phyloP scores from a whole-genome alignment of 352 stramenopile genomes.

The Phytophthora palmivora region DNA sequence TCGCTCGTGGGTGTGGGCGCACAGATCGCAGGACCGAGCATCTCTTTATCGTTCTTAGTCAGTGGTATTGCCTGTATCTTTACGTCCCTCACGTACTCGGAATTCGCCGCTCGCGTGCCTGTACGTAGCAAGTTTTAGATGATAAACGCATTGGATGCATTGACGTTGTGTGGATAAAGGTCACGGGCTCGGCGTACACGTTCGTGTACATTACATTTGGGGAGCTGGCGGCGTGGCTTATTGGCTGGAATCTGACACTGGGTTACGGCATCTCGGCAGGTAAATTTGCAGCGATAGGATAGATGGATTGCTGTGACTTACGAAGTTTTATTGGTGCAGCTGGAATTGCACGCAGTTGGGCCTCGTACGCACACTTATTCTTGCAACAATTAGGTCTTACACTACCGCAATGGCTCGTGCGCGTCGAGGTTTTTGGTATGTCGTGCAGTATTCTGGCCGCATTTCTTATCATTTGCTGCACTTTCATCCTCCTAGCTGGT shows the following conservation, averaged over 20 bases:
- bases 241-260: slow-evolving; percentile 94
- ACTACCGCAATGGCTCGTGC: slow-evolving; percentile 73
- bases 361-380: slow-evolving; percentile 86
- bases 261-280: slow-evolving; percentile 93
- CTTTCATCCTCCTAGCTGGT: slow-evolving; percentile 84
- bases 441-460: slow-evolving; percentile 83
- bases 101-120: slow-evolving; percentile 88
- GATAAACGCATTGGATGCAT: neutral
- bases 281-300: slow-evolving; percentile 14
- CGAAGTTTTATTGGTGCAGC: slow-evolving; percentile 42
- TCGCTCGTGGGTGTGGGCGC: slow-evolving; percentile 89
- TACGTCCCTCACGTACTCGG: slow-evolving; percentile 92
- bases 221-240: slow-evolving; percentile 89
- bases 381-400: slow-evolving; percentile 74
- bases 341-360: slow-evolving; percentile 92
- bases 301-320: neutral
- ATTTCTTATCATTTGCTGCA: slow-evolving; percentile 85
- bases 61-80: slow-evolving; percentile 91
- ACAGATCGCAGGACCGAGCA: slow-evolving; percentile 84
- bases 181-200: slow-evolving; percentile 91
- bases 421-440: slow-evolving; percentile 54
- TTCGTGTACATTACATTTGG: slow-evolving; percentile 92
- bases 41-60: slow-evolving; percentile 92
- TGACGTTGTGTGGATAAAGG: slow-evolving; percentile 44
- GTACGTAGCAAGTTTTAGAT: slow-evolving; percentile 39